Conservation (phyloP, 768 basidiomycete genomes). For the Postia placenta region DNA sequence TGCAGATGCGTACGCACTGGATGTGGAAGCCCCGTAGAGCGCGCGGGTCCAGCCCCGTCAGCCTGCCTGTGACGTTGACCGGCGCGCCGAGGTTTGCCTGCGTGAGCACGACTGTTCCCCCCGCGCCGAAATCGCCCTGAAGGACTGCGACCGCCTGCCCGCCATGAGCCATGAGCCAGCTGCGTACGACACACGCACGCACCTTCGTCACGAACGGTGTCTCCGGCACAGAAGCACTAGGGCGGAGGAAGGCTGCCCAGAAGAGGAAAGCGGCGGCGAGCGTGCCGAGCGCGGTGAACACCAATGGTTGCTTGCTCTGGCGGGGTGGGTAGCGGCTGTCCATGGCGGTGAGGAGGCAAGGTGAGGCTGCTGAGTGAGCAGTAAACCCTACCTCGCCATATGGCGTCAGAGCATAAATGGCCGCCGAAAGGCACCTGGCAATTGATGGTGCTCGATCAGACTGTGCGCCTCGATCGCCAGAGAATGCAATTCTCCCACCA, state of each 20-base stretch:
- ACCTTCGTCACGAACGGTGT: constrained; percentile 15
- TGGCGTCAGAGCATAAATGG: too few relatives aligned
- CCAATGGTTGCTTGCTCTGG: constrained; percentile 14
- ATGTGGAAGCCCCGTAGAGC: constrained; percentile 72
- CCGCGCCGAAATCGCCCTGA: constrained; percentile 51
- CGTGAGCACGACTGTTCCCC: constrained; percentile 61
- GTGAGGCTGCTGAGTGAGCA: too few relatives aligned
- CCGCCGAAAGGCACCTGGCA: too few relatives aligned
- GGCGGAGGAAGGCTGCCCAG: constrained; percentile 14
- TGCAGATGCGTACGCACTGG: constrained; percentile 45
- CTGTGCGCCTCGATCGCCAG: too few relatives aligned
- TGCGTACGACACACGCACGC: too few relatives aligned
- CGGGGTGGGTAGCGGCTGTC: constrained; percentile 7
- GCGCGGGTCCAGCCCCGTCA: constrained; percentile 53
- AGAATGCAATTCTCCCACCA: too few relatives aligned
- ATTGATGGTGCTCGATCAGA: too few relatives aligned
- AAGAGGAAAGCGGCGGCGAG: constrained; percentile 16
- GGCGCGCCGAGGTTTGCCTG: constrained; percentile 44
- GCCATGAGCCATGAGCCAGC: too few relatives aligned
- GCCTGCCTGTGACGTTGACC: constrained; percentile 56
- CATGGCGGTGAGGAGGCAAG: constrained; percentile 2
- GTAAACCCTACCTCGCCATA: too few relatives aligned
- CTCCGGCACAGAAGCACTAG: constrained; percentile 3
- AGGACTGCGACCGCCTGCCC: constrained; percentile 56
- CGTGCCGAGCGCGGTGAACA: constrained; percentile 14